A percentile compares a stretch with the other conserved stretches of the same genome.
These are phyloP conservation scores for Castanea crenata DNA, from an alignment of 306 rosid species.

Conservation along the genomic window DNA sequence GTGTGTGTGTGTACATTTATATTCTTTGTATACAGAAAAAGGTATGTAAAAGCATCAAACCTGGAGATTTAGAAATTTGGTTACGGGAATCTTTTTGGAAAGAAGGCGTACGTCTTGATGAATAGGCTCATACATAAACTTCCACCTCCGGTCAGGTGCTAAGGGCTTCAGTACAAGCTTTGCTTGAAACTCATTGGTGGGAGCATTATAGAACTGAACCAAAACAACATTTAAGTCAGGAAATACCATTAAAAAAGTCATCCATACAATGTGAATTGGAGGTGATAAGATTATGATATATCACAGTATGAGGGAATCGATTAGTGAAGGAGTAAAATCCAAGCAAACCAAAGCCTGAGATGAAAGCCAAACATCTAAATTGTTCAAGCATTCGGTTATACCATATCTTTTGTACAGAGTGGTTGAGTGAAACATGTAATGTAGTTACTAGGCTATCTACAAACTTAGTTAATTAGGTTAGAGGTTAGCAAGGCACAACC, in stretches of 20 bases:
- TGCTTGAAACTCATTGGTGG: constrained; percentile 70
- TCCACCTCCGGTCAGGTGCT: constrained; percentile 75
- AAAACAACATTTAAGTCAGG: constrained; percentile 10
- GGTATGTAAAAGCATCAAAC: constrained; percentile 30
- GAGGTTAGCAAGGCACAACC: background rate
- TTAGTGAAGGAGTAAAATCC: background rate
- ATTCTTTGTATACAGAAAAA: background rate
- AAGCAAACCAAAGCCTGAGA: background rate
- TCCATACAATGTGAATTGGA: background rate
- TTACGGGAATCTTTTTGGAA: constrained; percentile 85
- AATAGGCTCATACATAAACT: constrained; percentile 76
- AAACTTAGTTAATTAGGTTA: background rate
- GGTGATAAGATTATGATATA: background rate
- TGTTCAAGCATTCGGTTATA: background rate
- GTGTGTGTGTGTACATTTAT: too few species aligned
- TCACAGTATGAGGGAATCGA: background rate
- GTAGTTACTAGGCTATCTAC: background rate
- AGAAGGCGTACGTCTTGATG: constrained; percentile 72
- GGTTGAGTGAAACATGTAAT: background rate
- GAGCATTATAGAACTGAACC: constrained; percentile 84
- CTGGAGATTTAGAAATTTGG: constrained; percentile 86
- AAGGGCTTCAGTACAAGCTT: constrained; percentile 89
- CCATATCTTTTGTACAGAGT: background rate
- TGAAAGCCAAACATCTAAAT: background rate
- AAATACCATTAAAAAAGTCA: background rate